Evolutionary conservation across 2,329 filamentous ascomycete species (phyloP).

Genomic region (Knoxdaviesia proteae): DNA sequence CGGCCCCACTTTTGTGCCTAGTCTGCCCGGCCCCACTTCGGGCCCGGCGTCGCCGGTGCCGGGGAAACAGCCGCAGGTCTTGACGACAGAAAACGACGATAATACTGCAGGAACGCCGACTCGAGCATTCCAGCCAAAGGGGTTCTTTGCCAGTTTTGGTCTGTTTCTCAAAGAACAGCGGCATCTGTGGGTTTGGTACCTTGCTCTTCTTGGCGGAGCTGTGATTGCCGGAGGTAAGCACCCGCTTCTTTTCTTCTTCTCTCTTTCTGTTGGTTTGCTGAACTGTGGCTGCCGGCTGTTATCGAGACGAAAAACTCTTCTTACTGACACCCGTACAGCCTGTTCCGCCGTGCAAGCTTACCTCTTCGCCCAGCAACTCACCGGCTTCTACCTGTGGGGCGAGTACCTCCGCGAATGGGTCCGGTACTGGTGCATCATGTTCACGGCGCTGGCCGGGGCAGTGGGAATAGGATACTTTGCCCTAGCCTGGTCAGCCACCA

Average conservation of each 20-base stretch:
- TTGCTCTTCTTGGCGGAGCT: constrained; percentile 2
- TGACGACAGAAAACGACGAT: constrained; percentile 1
- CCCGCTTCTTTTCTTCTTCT: neutral
- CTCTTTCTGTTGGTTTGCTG: neutral
- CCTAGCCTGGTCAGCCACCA: constrained; percentile 9
- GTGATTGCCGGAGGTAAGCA: constrained; percentile 4
- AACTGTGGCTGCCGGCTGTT: neutral
- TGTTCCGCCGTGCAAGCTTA: constrained; percentile 4
- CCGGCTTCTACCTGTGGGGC: constrained; percentile 2
- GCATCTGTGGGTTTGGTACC: constrained; percentile 5
- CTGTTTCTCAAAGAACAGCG: constrained; percentile 3
- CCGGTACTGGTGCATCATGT: constrained; percentile 13
- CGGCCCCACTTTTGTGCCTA: constrained; percentile 2
- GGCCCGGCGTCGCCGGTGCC: constrained; percentile 3
- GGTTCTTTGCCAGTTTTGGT: constrained; percentile 3
- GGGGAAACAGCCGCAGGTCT: constrained; percentile 2
- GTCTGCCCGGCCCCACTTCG: constrained; percentile 2
- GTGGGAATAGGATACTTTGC: constrained; percentile 11
- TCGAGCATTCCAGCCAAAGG: neutral
- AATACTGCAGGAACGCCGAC: neutral
- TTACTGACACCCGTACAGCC: neutral
- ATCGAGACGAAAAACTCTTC: neutral
- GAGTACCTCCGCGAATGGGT: constrained; percentile 1
- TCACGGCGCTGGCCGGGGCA: constrained; percentile 10
- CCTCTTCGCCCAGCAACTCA: constrained; percentile 5